A percentile compares a stretch with the other conserved stretches of the same genome.
These are phyloP conservation scores for Tylopilus subfusipes DNA, from an alignment of 768 basidiomycete genomes.

Conservation along the genomic window DNA sequence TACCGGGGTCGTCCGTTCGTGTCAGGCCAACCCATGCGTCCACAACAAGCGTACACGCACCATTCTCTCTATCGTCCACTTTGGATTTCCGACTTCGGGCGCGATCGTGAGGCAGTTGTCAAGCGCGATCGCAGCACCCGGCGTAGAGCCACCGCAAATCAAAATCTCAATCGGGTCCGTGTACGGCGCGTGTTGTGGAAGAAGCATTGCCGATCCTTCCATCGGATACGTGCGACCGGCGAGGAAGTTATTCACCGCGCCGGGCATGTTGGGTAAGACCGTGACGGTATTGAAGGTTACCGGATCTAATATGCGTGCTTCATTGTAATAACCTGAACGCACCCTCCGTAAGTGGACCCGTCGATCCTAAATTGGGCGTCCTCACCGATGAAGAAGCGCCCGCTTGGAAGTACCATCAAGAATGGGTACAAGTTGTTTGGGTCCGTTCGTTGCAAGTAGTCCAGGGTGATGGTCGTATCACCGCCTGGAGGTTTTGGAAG, in stretches of 20 bases:
- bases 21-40: background rate
- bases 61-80: conserved; percentile 78
- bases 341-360: background rate
- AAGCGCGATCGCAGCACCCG: conserved; percentile 45
- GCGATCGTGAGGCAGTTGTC: conserved; percentile 71
- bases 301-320: conserved; percentile 72
- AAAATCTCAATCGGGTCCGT: conserved; percentile 66
- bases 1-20: background rate
- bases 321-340: conserved; percentile 67
- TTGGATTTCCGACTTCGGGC: conserved; percentile 58
- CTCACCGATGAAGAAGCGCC: conserved; percentile 67
- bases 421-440: conserved; percentile 83
- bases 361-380: background rate
- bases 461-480: conserved; percentile 54
- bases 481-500: conserved; percentile 67
- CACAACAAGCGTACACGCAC: conserved; percentile 36
- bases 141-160: conserved; percentile 74
- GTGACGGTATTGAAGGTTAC: conserved; percentile 58
- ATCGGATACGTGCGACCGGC: conserved; percentile 77
- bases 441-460: conserved; percentile 68
- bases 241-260: conserved; percentile 66
- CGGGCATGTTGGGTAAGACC: conserved; percentile 69
- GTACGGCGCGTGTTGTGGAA: conserved; percentile 72
- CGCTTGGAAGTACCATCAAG: conserved; percentile 66
- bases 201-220: conserved; percentile 64